These are phyloP conservation scores for Abrus precatorius DNA, from an alignment of 306 rosid genomes.

Conservation along the genomic window DNA sequence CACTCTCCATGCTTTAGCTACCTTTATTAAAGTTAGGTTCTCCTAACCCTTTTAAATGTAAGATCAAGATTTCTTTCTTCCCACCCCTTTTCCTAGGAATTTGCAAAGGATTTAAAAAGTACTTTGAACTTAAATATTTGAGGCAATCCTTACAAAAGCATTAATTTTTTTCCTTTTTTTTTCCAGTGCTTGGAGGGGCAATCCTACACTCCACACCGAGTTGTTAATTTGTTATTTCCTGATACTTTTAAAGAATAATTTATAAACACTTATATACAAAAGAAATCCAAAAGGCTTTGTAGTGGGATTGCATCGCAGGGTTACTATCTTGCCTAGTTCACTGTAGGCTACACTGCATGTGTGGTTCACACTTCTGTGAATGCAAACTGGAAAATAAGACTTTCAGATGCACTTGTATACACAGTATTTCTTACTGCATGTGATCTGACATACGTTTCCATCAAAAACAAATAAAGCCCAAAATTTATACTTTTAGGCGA, in stretches of 20 bases:
- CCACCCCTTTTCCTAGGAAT: slow-evolving; percentile 8
- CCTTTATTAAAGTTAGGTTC: slow-evolving; percentile 50
- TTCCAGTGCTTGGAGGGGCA: background rate
- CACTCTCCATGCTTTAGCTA: slow-evolving; percentile 15
- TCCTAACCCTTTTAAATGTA: slow-evolving; percentile 36
- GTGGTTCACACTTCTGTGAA: background rate
- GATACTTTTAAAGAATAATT: background rate
- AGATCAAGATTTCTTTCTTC: background rate
- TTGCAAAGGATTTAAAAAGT: background rate
- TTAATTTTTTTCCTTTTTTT: background rate
- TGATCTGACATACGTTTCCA: too few species aligned
- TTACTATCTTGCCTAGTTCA: background rate
- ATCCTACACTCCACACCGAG: too few species aligned
- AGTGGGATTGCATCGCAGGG: background rate
- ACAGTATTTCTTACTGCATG: too few species aligned
- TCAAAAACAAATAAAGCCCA: too few species aligned
- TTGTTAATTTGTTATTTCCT: too few species aligned
- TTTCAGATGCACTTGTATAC: background rate
- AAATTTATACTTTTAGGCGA: too few species aligned
- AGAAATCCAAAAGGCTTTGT: background rate
- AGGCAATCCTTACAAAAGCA: slow-evolving; percentile 27
- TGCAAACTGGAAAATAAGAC: background rate
- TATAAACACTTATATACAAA: background rate
- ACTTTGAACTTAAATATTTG: background rate
- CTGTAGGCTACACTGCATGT: background rate